Evolutionary conservation across 805 yeast genomes (phyloP).

Genomic region (Lipomyces chichibuensis): DNA sequence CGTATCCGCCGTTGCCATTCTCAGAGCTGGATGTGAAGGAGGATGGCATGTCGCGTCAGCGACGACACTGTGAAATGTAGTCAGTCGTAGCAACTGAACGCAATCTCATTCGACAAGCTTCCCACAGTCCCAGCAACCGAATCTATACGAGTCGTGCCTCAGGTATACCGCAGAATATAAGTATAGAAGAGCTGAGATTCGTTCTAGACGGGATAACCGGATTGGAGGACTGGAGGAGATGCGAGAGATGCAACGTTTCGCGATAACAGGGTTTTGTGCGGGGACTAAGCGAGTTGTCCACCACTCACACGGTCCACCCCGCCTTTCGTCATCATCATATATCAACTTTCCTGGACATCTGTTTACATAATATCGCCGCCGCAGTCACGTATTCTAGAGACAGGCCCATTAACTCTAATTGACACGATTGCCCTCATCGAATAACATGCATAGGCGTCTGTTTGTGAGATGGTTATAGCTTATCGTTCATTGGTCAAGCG

Average conservation of each 20-base stretch:
- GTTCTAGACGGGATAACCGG: background rate
- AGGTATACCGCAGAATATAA: background rate
- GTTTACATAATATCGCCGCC: background rate
- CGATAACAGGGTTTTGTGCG: background rate
- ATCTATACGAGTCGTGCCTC: background rate
- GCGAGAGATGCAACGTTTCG: background rate
- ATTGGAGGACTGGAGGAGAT: background rate
- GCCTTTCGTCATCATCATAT: background rate
- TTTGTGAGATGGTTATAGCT: background rate
- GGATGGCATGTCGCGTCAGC: background rate
- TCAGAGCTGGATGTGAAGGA: constrained; percentile 1
- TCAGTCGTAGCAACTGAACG: background rate
- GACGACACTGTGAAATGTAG: background rate
- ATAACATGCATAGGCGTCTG: background rate
- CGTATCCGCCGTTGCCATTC: background rate
- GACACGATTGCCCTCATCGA: background rate
- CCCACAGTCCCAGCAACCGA: background rate
- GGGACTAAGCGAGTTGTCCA: background rate
- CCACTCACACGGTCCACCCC: background rate
- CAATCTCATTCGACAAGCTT: background rate
- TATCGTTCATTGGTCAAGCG: background rate
- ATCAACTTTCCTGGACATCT: background rate
- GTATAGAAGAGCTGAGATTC: background rate
- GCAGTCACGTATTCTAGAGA: background rate
- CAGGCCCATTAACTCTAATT: background rate